Base-by-base conservation (phyloP, 2,329 filamentous ascomycete genomes). In the Trichoderma citrinoviride region DNA sequence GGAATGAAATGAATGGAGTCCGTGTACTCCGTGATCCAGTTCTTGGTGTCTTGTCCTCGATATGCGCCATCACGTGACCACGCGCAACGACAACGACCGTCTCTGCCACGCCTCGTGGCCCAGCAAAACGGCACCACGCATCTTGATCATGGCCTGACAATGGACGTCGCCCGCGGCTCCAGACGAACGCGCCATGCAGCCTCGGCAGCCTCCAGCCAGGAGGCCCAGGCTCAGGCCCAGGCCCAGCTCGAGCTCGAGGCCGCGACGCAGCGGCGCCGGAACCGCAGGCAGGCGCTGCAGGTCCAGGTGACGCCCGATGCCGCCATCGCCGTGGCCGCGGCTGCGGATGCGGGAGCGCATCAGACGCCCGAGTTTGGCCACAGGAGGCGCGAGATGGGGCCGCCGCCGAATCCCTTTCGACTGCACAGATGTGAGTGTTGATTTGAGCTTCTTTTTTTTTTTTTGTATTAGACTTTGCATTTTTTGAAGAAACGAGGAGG, bases 391-490 rank as follows among this genome's bases (percentile, higher is more conserved):
- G 56, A 41, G 37, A 44, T 43, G 37, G 65, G 43, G 8, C 61
- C 65, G 47, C 75, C 75, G 23, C 73, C 73, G 44, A 75, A 78
- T 70, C 76, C 76, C 0, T 78, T 78, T 66, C 75, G 76, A 19
- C 69, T 77, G 2, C 75, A 77, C 58, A 71, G 75, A 68, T 72
- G 76, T 78, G 65, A 76, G 76, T 33, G 41, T 14, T 23, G 27
- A 7, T 23, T 33, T 43, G 27, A 25, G 7, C 57, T 23, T 57
- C 21, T 54, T 46, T 54, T 60, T 61, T 33, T 65, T 40, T 29
- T 17, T 17, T 23, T 17, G 33, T n/a, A n/a, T n/a, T n/a, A n/a
- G n/a, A n/a, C n/a, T n/a, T n/a, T n/a, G n/a, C n/a, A n/a, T n/a
- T n/a, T n/a, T n/a, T n/a, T n/a, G n/a, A n/a, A n/a, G n/a, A n/a